Percentiles rank a stretch among this genome's conserved stretches.
Conservation (phyloP, 2,329 filamentous ascomycete genomes). For the Amauroascus verrucosus region DNA sequence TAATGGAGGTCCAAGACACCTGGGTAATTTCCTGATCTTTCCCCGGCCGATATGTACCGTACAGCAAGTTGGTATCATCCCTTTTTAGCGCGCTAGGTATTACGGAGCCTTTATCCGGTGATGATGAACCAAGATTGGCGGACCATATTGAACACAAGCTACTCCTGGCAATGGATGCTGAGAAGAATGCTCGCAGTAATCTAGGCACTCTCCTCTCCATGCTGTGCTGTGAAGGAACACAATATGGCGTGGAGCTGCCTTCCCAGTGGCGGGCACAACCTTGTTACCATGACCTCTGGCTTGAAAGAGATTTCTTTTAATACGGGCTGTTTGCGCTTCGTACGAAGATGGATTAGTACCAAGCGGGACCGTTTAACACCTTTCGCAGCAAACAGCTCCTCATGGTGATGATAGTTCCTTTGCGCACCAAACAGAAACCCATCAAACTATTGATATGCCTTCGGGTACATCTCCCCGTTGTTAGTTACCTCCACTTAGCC, state of each 20-base stretch:
- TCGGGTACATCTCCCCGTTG: not conserved
- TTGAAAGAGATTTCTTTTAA: not conserved
- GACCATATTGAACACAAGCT: not conserved
- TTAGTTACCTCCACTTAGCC: conserved; percentile 2
- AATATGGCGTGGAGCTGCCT: too few relatives aligned
- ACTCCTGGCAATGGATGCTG: not conserved
- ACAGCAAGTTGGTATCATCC: not conserved
- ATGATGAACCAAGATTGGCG: not conserved
- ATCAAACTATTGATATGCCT: not conserved
- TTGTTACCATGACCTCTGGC: not conserved
- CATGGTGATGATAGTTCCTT: not conserved
- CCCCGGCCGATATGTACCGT: not conserved
- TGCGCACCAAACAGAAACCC: not conserved
- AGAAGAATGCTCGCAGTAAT: too few relatives aligned
- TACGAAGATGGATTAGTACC: not conserved
- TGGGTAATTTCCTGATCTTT: not conserved
- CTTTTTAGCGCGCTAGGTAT: not conserved
- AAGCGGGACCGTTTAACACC: not conserved
- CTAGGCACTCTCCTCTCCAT: too few relatives aligned
- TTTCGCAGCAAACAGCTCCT: not conserved
- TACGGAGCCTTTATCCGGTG: not conserved
- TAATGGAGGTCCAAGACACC: not conserved
- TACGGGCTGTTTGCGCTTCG: not conserved
- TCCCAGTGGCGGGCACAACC: too few relatives aligned
- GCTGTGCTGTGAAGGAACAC: not conserved